These are phyloP conservation scores for Chaetoceros tenuissimus DNA, from an alignment of 108 stramenopile genomes.

Conservation along the genomic window DNA sequence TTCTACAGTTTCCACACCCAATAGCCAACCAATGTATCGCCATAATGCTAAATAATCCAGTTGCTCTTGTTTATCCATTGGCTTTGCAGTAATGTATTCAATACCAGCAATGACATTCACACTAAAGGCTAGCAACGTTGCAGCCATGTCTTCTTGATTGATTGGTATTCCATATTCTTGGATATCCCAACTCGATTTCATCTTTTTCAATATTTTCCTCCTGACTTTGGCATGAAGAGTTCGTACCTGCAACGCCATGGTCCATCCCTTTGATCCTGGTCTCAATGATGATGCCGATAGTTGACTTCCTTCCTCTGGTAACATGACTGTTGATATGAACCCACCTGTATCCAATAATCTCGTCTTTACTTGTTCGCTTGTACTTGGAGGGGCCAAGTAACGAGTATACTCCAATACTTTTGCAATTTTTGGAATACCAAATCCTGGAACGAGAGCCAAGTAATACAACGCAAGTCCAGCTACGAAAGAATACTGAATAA, in stretches of 20 bases:
- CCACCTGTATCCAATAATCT: constrained; percentile 67
- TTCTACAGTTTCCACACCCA: constrained; percentile 51
- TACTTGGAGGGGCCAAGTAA: constrained; percentile 56
- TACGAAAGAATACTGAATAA: constrained; percentile 51
- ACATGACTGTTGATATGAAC: constrained; percentile 32
- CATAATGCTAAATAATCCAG: constrained; percentile 72
- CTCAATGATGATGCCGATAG: constrained; percentile 17
- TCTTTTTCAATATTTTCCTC: constrained; percentile 27
- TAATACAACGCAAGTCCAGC: constrained; percentile 55
- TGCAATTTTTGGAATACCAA: constrained; percentile 68
- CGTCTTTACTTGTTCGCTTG: constrained; percentile 25
- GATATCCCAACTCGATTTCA: constrained; percentile 37
- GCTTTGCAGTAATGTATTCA: constrained; percentile 45
- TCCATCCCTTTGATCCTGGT: constrained; percentile 65
- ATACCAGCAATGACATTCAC: constrained; percentile 60
- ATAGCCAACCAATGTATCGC: constrained; percentile 79
- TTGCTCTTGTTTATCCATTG: constrained; percentile 33
- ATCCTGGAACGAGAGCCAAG: constrained; percentile 60
- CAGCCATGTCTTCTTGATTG: constrained; percentile 83
- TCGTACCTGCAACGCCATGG: constrained; percentile 56
- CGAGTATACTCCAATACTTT: constrained; percentile 51
- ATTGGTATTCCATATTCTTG: constrained; percentile 60
- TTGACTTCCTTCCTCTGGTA: neutral
- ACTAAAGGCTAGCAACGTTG: constrained; percentile 70
- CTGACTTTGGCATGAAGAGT: constrained; percentile 78